A percentile compares a stretch with the other conserved stretches of the same genome.
Conservation (phyloP, 129 eudicot genomes). For the Saussurea involucrata region DNA sequence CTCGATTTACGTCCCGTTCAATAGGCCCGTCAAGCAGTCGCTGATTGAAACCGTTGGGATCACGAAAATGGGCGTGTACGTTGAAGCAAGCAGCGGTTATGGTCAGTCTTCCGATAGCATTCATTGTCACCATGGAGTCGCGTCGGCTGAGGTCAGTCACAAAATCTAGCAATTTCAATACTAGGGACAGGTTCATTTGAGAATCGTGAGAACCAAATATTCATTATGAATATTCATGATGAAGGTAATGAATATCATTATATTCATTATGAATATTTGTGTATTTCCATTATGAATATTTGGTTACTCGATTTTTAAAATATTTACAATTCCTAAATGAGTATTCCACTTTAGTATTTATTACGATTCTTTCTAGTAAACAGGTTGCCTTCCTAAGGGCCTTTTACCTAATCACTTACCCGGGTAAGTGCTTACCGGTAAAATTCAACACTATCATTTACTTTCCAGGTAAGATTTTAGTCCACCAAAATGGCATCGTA, state of each 20-base stretch:
- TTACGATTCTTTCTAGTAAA: neutral
- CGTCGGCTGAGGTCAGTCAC: slow-evolving; percentile 67
- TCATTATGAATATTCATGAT: neutral
- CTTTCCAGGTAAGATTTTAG: too few species aligned
- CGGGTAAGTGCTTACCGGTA: too few species aligned
- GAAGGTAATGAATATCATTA: neutral
- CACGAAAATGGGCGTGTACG: slow-evolving; percentile 71
- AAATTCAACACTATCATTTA: too few species aligned
- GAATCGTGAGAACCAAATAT: neutral
- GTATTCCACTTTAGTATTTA: too few species aligned
- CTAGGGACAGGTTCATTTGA: neutral
- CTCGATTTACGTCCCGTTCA: slow-evolving; percentile 66
- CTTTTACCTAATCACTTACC: too few species aligned
- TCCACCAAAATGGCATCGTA: too few species aligned
- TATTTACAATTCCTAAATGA: neutral
- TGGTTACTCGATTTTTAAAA: neutral
- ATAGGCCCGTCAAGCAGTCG: slow-evolving; percentile 51
- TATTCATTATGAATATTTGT: neutral
- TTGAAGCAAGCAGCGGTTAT: slow-evolving; percentile 86
- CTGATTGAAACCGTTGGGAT: slow-evolving; percentile 77
- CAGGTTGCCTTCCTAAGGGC: neutral
- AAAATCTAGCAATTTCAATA: neutral
- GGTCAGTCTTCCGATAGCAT: slow-evolving; percentile 69
- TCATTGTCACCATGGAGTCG: slow-evolving; percentile 54
- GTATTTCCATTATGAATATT: neutral